Conservation (phyloP, 805 yeast genomes). For the Suhomyces sp. region DNA sequence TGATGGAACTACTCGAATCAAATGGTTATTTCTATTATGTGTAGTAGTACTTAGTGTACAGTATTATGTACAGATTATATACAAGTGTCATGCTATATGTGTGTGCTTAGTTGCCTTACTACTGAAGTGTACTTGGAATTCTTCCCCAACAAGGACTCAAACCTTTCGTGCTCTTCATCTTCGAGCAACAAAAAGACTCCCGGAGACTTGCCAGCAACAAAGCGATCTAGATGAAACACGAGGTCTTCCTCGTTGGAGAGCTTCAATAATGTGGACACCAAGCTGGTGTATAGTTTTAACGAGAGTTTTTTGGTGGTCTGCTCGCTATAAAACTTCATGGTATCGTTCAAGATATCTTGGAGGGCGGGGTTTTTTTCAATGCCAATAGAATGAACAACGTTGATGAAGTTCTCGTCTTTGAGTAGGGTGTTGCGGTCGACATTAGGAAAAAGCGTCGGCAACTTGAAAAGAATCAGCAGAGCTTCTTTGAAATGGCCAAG, state of each 20-base stretch:
- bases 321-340: not conserved
- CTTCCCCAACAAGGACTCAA: not conserved
- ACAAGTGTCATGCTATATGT: not conserved
- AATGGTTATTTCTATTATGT: too few species aligned
- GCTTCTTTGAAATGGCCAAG: slow-evolving; percentile 25
- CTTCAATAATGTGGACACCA: not conserved
- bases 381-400: slow-evolving; percentile 6
- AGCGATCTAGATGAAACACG: not conserved
- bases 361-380: not conserved
- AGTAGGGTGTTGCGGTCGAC: not conserved
- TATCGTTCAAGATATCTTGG: not conserved
- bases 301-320: not conserved
- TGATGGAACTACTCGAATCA: too few species aligned
- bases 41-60: too few species aligned
- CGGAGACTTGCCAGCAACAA: not conserved
- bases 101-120: not conserved
- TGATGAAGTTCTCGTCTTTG: slow-evolving; percentile 8
- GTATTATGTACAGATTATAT: not conserved
- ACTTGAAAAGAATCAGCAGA: slow-evolving; percentile 18
- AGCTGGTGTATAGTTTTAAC: slow-evolving; percentile 1
- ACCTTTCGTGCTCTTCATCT: not conserved
- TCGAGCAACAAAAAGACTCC: not conserved
- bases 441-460: slow-evolving; percentile 12
- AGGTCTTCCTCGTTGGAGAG: not conserved
- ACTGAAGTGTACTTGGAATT: not conserved